Evolutionary conservation across 73 alveolate genomes (phyloP).

Genomic region (Paramecium sonneborni): DNA sequence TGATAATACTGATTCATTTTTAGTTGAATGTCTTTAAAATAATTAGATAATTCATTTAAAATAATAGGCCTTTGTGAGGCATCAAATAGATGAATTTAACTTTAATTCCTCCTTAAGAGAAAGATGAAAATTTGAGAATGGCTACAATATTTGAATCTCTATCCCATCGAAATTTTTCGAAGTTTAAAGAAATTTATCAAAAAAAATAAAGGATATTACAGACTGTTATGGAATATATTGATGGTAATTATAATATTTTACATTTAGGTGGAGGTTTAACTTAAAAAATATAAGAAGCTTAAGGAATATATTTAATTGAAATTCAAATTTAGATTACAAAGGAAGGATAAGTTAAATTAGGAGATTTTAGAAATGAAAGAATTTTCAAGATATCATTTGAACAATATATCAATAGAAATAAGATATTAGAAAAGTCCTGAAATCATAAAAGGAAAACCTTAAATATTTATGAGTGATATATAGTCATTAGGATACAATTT

Average conservation of each 20-base stretch:
- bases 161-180: conserved; percentile 91
- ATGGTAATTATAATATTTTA: conserved; percentile 70
- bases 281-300: conserved; percentile 58
- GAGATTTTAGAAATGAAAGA: conserved; percentile 94
- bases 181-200: conserved; percentile 82
- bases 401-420: conserved; percentile 86
- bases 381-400: conserved; percentile 77
- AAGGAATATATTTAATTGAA: conserved; percentile 76
- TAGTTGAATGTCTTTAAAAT: too few species aligned
- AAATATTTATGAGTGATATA: conserved; percentile 83
- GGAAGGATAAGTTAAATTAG: conserved; percentile 90
- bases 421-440: conserved; percentile 90
- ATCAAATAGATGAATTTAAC: conserved; percentile 80
- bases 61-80: conserved; percentile 56
- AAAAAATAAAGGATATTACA: conserved; percentile 81
- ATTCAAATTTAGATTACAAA: conserved; percentile 89
- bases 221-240: conserved; percentile 91
- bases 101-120: conserved; percentile 73
- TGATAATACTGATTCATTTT: too few species aligned
- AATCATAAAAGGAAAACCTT: conserved; percentile 81
- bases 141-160: conserved; percentile 74
- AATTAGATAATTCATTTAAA: background rate
- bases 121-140: conserved; percentile 78
- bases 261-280: conserved; percentile 69
- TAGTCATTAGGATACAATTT: conserved; percentile 94